Conservation (phyloP, 805 yeast genomes). For the Pichia scutulata region DNA sequence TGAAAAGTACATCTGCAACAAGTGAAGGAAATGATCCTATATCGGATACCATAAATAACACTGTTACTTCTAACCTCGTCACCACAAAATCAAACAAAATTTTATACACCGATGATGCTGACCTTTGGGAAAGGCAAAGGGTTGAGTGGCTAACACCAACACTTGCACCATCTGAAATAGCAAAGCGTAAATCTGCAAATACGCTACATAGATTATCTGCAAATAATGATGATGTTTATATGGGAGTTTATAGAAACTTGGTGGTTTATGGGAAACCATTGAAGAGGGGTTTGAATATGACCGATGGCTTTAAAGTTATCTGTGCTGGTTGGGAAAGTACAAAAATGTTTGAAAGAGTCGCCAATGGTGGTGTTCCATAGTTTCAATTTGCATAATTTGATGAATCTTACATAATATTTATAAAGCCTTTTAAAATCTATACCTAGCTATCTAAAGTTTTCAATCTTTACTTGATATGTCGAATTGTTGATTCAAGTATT, state of each 20-base stretch:
- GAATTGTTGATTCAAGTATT: conserved; percentile 53
- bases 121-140: conserved; percentile 65
- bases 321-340: conserved; percentile 81
- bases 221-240: conserved; percentile 32
- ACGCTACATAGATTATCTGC: conserved; percentile 29
- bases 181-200: conserved; percentile 2
- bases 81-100: neutral
- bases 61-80: neutral
- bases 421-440: neutral
- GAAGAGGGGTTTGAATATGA: conserved; percentile 63
- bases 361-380: conserved; percentile 12
- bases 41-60: neutral
- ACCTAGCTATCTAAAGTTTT: conserved; percentile 6
- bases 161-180: neutral
- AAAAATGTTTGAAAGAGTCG: conserved; percentile 46
- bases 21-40: neutral
- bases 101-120: conserved; percentile 24
- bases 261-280: conserved; percentile 64
- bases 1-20: neutral
- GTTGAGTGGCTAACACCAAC: conserved; percentile 54
- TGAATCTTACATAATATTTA: too few species aligned
- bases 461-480: conserved; percentile 28
- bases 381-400: too few species aligned
- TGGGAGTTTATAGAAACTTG: conserved; percentile 58
- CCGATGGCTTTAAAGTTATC: conserved; percentile 62